Evolutionary conservation across 2,329 filamentous ascomycete species (phyloP).

Genomic region (Tolypocladium nubicola): DNA sequence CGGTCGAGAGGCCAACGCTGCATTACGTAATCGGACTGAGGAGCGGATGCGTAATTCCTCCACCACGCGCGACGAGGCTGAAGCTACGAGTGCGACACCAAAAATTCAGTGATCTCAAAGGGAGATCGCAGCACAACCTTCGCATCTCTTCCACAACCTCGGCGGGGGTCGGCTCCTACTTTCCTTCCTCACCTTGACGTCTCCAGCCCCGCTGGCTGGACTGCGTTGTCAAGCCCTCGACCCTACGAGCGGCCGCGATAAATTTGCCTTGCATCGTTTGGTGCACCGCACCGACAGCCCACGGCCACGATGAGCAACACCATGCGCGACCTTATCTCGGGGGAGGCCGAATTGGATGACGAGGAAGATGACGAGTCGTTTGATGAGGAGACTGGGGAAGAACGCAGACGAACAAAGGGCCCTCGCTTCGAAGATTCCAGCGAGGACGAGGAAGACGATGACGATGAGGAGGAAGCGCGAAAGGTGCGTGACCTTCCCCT

Average conservation of each 20-base stretch:
- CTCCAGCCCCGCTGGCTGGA: background rate
- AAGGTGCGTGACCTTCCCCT: slow-evolving; percentile 40
- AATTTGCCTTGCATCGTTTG: background rate
- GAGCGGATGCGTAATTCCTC: slow-evolving; percentile 6
- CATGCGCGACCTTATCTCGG: slow-evolving; percentile 71
- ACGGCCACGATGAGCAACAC: slow-evolving; percentile 45
- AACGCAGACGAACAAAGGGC: slow-evolving; percentile 29
- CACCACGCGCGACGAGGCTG: slow-evolving; percentile 16
- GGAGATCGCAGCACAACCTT: slow-evolving; percentile 4
- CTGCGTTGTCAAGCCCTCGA: background rate
- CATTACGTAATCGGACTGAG: slow-evolving; percentile 1
- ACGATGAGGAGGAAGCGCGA: slow-evolving; percentile 75
- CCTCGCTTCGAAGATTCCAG: slow-evolving; percentile 65
- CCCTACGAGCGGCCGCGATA: background rate
- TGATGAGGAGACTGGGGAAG: slow-evolving; percentile 63
- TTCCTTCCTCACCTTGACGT: background rate
- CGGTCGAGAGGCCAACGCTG: background rate
- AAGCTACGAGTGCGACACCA: slow-evolving; percentile 11
- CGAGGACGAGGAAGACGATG: slow-evolving; percentile 86
- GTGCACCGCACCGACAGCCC: background rate
- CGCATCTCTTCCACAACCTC: slow-evolving; percentile 5
- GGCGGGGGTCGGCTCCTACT: background rate
- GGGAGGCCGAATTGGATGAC: slow-evolving; percentile 74
- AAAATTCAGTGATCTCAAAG: slow-evolving; percentile 13
- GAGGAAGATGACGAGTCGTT: slow-evolving; percentile 79